phyloP scores from a whole-genome alignment of 192 early-diverging fungal genomes.

The Backusella circina region DNA sequence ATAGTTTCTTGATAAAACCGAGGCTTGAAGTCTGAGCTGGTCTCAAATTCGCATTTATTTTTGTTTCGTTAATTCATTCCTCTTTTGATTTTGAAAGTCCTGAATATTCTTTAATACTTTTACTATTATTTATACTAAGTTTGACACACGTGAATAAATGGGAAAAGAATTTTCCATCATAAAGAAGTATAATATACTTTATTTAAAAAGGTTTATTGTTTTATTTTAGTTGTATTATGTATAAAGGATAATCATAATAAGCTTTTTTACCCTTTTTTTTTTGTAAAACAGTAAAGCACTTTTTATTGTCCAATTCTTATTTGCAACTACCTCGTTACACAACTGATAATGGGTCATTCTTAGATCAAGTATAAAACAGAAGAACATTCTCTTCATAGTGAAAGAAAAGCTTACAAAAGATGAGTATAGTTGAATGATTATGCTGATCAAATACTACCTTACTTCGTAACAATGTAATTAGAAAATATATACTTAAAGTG shows the following conservation, averaged over 20 bases:
- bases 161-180: not conserved
- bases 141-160: not conserved
- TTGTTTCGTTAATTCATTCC: not conserved
- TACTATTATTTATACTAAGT: not conserved
- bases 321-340: not conserved
- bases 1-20: not conserved
- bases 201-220: not conserved
- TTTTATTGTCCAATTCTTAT: not conserved
- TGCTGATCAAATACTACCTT: not conserved
- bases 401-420: too few species aligned
- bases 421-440: not conserved
- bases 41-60: not conserved
- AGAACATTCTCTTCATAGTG: not conserved
- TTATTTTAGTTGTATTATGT: not conserved
- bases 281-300: not conserved
- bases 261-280: not conserved
- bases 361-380: not conserved
- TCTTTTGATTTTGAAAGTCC: slow-evolving; percentile 1
- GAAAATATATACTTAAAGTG: not conserved
- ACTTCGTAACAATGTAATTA: not conserved
- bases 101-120: not conserved
- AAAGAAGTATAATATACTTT: not conserved
- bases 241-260: not conserved
- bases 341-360: not conserved
- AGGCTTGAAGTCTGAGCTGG: not conserved